Conservation (phyloP, 176 grass and related monocot species). For the Avena insularis region DNA sequence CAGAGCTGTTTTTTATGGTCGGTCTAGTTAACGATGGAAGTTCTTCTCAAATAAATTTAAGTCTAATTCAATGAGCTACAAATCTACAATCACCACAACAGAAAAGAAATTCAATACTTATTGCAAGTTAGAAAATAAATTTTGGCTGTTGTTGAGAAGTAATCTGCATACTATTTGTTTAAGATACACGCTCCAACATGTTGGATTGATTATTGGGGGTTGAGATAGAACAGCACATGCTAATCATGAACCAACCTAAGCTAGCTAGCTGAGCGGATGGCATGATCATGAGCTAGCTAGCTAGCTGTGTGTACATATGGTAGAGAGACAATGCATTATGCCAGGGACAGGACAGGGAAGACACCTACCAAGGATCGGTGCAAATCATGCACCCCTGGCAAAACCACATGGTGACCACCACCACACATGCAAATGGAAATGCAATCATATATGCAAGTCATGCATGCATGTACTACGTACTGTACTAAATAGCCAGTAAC, state of each 20-base stretch:
- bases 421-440: conserved; percentile 47
- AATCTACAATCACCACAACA: background rate
- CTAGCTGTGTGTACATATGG: conserved; percentile 17
- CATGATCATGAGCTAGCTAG: conserved; percentile 37
- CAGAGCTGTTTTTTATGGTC: background rate
- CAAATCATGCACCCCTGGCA: conserved; percentile 55
- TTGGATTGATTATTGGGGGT: conserved; percentile 26
- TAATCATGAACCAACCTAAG: conserved; percentile 47
- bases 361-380: conserved; percentile 54
- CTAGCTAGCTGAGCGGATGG: conserved; percentile 27
- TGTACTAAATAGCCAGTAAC: conserved; percentile 6
- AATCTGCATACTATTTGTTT: background rate
- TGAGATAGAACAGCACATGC: conserved; percentile 41
- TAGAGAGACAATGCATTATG: conserved; percentile 52
- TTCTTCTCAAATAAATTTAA: background rate
- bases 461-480: conserved; percentile 17
- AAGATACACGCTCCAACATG: conserved; percentile 39
- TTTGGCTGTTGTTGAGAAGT: conserved; percentile 4
- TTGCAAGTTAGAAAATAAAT: background rate
- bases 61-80: background rate
- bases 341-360: conserved; percentile 41
- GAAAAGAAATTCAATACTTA: background rate
- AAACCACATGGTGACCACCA: conserved; percentile 61
- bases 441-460: conserved; percentile 40
- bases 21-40: background rate